Base-by-base conservation (phyloP, 441 rosid genomes). In the Capsella rubella region DNA sequence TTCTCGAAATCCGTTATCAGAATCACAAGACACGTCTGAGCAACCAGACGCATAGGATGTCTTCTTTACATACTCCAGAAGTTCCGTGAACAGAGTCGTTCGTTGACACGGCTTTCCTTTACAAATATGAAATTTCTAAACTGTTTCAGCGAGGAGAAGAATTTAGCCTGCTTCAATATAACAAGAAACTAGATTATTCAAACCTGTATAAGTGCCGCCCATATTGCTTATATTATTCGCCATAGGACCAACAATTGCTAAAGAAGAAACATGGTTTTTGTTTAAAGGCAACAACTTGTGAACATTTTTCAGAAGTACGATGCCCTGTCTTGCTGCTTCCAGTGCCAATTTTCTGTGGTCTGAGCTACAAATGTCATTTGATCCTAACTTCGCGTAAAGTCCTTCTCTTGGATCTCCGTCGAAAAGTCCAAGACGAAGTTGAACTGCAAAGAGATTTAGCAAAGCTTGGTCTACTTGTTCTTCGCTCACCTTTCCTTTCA, bases 21-120 rank as follows among this genome's bases (percentile, higher is more conserved):
- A 85, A 52, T 69, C 73, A 77, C 95, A 89, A 8, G 84, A 71
- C 32, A 86, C 87, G 42, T 81, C 82, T 25, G 57, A 35, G 76
- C 91, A 89, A 73, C 97, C 99, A 61, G 82, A 63, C 45, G 82
- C 87, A 63, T 77, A 85, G 40, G 80, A 78, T 46, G 87, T 78
- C 79, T 57, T 81, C 62, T 81, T 74, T 46, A 82, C 69, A 46
- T 85, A 90, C 69, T 67, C 58, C 57, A 85, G 70, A 60, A 94
- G 84, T 79, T 84, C 95, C 21, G 80, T 81, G 14, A 79, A 81
- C 52, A 86, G 68, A 81, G 90, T 90, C 82, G 78, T 82, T 2
- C 87, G 90, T 15, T 81, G 77, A 81, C 99, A 94, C 13, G 94
- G 85, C 73, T 80, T 80, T 60, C 99, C 97, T 93, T 79, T 61